A percentile compares a stretch with the other conserved stretches of the same genome.
Conservation (phyloP, 345 rosid genomes). For the Populus ilicifolia region DNA sequence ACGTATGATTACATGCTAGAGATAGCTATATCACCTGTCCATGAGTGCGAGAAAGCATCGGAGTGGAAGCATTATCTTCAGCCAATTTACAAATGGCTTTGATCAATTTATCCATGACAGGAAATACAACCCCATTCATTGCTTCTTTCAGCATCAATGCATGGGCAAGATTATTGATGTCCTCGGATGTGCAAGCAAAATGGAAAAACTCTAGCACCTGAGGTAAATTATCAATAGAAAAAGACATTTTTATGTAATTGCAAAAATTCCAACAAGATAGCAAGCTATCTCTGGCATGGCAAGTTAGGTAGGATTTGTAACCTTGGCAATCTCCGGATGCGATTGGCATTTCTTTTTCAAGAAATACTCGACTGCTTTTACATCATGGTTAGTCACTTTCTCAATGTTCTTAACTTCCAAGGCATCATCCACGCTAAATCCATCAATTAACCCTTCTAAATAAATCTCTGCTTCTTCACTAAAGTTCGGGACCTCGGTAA, state of each 20-base stretch:
- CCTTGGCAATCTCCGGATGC: conserved; percentile 80
- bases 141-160: conserved; percentile 86
- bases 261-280: neutral
- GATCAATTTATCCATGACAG: conserved; percentile 69
- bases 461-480: conserved; percentile 55
- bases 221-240: neutral
- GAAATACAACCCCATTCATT: conserved; percentile 53
- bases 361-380: conserved; percentile 90
- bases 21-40: conserved; percentile 64
- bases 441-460: conserved; percentile 66
- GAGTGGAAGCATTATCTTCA: conserved; percentile 54
- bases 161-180: conserved; percentile 91
- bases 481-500: conserved; percentile 77
- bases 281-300: neutral
- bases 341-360: conserved; percentile 81
- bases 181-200: conserved; percentile 96
- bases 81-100: conserved; percentile 55
- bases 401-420: conserved; percentile 76
- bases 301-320: conserved; percentile 6
- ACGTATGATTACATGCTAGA: neutral
- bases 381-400: conserved; percentile 88
- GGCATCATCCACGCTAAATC: conserved; percentile 66
- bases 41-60: conserved; percentile 98
- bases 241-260: neutral
- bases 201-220: conserved; percentile 96